These are phyloP conservation scores for Periconia sp. DNA, from an alignment of 2,329 filamentous ascomycete genomes.

Conservation along the genomic window DNA sequence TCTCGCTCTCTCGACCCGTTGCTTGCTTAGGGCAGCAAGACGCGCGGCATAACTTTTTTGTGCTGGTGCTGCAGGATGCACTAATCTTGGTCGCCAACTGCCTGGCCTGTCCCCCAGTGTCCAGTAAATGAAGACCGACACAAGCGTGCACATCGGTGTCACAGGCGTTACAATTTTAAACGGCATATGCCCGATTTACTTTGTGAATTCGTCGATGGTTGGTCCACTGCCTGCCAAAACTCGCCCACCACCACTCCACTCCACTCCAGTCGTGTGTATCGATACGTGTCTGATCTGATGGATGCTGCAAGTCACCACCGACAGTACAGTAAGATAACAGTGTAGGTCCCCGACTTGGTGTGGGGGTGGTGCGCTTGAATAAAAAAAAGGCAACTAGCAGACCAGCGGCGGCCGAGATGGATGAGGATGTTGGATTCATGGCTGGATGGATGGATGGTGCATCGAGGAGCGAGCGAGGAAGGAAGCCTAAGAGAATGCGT, in stretches of 20 bases:
- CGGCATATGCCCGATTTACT: constrained; percentile 15
- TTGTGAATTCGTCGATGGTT: constrained; percentile 12
- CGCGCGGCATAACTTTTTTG: constrained; percentile 43
- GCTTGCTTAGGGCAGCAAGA: constrained; percentile 40
- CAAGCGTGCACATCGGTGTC: constrained; percentile 26
- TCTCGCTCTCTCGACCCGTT: no score
- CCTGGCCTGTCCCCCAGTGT: constrained; percentile 30
- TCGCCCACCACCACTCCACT: constrained; percentile 9
- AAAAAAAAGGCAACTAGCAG: no score
- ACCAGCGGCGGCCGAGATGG: no score
- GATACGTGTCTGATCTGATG: constrained; percentile 10
- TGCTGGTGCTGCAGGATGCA: constrained; percentile 35
- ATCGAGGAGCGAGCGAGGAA: no score
- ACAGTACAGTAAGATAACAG: no score
- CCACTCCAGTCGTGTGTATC: no score
- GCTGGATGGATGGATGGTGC: no score
- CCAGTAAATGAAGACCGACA: constrained; percentile 38
- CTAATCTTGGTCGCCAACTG: constrained; percentile 37
- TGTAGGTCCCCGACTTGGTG: not conserved
- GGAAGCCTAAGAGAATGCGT: no score
- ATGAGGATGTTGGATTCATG: no score
- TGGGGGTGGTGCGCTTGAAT: no score
- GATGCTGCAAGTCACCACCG: not conserved
- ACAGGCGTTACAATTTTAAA: constrained; percentile 14
- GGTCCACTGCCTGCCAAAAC: constrained; percentile 14